Evolutionary conservation across 2,329 filamentous ascomycete species (phyloP).

Genomic region (Colletotrichum paranaense): DNA sequence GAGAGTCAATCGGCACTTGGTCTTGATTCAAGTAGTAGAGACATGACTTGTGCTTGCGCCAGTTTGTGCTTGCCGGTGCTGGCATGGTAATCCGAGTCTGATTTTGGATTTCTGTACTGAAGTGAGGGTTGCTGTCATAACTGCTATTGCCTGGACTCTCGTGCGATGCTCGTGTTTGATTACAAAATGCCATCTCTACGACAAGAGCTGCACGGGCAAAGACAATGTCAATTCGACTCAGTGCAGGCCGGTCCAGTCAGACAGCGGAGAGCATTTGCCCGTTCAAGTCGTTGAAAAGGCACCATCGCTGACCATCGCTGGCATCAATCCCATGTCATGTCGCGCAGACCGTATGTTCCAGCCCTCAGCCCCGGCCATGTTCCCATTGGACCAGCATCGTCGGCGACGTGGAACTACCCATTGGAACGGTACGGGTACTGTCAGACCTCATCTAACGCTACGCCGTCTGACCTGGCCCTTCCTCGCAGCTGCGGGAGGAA

Average conservation of each 20-base stretch:
- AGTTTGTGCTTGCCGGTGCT: background rate
- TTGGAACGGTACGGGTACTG: constrained; percentile 14
- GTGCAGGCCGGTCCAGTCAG: background rate
- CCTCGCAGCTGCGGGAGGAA: constrained; percentile 27
- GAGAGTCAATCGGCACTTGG: background rate
- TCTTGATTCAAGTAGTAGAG: background rate
- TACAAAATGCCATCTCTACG: background rate
- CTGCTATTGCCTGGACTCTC: background rate
- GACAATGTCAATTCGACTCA: background rate
- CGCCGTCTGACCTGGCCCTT: constrained; percentile 22
- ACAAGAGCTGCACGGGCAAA: background rate
- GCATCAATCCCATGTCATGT: constrained; percentile 8
- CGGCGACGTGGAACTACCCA: constrained; percentile 22
- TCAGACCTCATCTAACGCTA: constrained; percentile 12
- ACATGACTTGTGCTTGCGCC: background rate
- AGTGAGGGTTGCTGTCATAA: background rate
- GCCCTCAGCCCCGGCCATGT: constrained; percentile 6
- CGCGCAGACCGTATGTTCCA: constrained; percentile 15
- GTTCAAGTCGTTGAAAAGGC: constrained; percentile 1
- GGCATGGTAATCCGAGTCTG: background rate
- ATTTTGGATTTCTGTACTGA: background rate
- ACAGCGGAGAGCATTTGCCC: background rate
- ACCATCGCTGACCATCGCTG: constrained; percentile 8
- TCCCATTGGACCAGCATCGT: constrained; percentile 28
- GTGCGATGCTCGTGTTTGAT: background rate